A percentile compares a stretch with the other conserved stretches of the same genome.
These are phyloP conservation scores for Colletotrichum tamarilloi DNA, from an alignment of 2,329 filamentous ascomycete species.

Conservation along the genomic window DNA sequence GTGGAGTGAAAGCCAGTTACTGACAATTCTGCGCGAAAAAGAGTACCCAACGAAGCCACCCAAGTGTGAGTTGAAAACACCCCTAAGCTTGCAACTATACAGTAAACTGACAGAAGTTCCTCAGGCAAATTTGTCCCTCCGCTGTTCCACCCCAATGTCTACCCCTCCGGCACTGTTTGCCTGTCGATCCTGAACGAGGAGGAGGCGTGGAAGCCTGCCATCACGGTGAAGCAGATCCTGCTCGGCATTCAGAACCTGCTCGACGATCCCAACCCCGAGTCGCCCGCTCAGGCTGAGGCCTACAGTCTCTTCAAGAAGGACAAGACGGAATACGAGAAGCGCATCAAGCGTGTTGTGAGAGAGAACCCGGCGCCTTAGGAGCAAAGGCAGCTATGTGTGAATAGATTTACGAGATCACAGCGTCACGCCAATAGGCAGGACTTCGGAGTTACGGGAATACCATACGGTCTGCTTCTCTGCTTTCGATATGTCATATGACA, in stretches of 20 bases:
- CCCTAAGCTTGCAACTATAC: background rate
- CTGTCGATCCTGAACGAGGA: slow-evolving; percentile 98
- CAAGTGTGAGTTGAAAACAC: slow-evolving; percentile 80
- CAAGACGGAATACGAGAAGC: slow-evolving; percentile 85
- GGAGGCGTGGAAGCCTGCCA: slow-evolving; percentile 97
- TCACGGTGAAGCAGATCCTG: slow-evolving; percentile 97
- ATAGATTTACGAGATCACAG: slow-evolving; percentile 22
- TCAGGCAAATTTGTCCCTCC: slow-evolving; percentile 95
- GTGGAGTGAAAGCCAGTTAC: slow-evolving; percentile 11
- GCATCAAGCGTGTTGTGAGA: slow-evolving; percentile 85
- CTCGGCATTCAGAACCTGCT: slow-evolving; percentile 96
- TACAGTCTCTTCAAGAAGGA: slow-evolving; percentile 98
- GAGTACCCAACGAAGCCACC: slow-evolving; percentile 99
- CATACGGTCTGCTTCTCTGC: slow-evolving; percentile 34
- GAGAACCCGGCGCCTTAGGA: slow-evolving; percentile 83
- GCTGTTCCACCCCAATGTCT: slow-evolving; percentile 98
- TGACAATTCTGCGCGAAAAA: slow-evolving; percentile 51
- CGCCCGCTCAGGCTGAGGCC: slow-evolving; percentile 94
- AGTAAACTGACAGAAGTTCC: slow-evolving; percentile 9
- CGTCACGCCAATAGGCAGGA: slow-evolving; percentile 14
- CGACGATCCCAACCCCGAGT: slow-evolving; percentile 96
- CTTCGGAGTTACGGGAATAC: slow-evolving; percentile 34
- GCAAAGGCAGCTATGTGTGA: background rate
- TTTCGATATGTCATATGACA: slow-evolving; percentile 24
- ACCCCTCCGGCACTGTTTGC: slow-evolving; percentile 97